phyloP scores from a whole-genome alignment of 345 rosid species.

The Populus alba region DNA sequence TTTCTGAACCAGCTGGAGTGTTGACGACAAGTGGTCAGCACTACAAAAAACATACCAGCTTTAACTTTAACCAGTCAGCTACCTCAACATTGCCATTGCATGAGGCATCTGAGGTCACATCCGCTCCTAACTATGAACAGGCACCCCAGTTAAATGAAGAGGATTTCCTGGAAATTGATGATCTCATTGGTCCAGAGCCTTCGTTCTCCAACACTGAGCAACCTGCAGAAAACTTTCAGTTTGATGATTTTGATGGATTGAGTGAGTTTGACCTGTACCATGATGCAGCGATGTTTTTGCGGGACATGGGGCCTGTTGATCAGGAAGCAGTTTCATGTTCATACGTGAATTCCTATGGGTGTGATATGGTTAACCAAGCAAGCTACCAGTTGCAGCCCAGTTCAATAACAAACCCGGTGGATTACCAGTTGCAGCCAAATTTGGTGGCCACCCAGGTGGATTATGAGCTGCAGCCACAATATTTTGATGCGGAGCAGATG shows the following conservation, averaged over 20 bases:
- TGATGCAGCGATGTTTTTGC: slow-evolving; percentile 50
- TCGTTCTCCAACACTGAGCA: slow-evolving; percentile 14
- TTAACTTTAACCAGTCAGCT: slow-evolving; percentile 33
- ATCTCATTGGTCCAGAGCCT: slow-evolving; percentile 51
- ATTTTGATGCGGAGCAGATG: slow-evolving; percentile 26
- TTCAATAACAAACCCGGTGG: slow-evolving; percentile 6
- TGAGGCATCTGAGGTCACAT: slow-evolving; percentile 41
- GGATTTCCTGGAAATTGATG: slow-evolving; percentile 79
- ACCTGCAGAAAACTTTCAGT: slow-evolving; percentile 26
- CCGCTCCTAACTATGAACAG: background rate
- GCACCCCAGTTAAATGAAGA: slow-evolving; percentile 19
- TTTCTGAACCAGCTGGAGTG: slow-evolving; percentile 21
- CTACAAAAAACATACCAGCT: slow-evolving; percentile 18
- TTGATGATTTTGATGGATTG: slow-evolving; percentile 41
- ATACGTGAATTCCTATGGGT: slow-evolving; percentile 4
- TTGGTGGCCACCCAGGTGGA: slow-evolving; percentile 14
- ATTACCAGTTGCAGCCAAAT: slow-evolving; percentile 13
- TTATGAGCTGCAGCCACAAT: slow-evolving; percentile 33
- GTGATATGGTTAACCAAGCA: slow-evolving; percentile 30
- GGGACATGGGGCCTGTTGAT: slow-evolving; percentile 37
- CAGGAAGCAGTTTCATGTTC: slow-evolving; percentile 24
- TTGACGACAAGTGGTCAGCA: slow-evolving; percentile 14
- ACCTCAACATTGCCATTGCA: slow-evolving; percentile 29
- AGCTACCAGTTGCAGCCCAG: slow-evolving; percentile 14
- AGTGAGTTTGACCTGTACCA: slow-evolving; percentile 45